Base-by-base conservation (phyloP, 805 yeast genomes). In the Tanozyma kutaoensis region DNA sequence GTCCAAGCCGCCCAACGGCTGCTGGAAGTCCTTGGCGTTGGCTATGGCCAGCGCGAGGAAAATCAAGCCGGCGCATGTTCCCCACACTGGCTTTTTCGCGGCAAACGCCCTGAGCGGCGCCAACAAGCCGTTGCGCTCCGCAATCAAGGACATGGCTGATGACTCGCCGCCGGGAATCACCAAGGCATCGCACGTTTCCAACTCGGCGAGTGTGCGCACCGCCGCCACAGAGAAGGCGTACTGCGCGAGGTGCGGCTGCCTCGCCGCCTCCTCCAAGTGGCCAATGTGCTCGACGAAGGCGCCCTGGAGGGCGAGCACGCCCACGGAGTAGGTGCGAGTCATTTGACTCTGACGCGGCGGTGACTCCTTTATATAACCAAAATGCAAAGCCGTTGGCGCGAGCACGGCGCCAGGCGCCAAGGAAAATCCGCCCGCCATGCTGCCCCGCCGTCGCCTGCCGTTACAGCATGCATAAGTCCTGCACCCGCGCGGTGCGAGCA, bases 1-100 rank as follows among this genome's bases (percentile, higher is more conserved):
- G 37, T 72, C 69, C 40, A 80, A 48, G 2, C 77, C 80, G 1
- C 82, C 79, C 23, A 80, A 52, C 3, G 72, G 46, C 30, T 65
- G 52, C 35, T 78, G 77, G 14, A 66, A 62, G 1, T 56, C 59
- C 25, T 62, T 61, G 13, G 72, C 76, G 40, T 69, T 64, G 11
- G 60, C 52, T 20, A 75, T 55, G 25, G 61, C 57, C 29, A 63
- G 56, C 6, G 85, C 65, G 14, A 80, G 53, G 36, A 78, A 61
- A 27, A 80, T 79, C 38, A 80, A 53, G 3, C 93, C 93, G 3
- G 93, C 93, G 49, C 93, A 80, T 1, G 93, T 80, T 0, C 93
- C 93, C 93, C 93, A 80, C 9, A 72, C 65, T 1, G 80, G 73
- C 33, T 65, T 67, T 5, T 7, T 7, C 9, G 32, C 26, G 6